Evolutionary conservation across 2,329 filamentous ascomycete species (phyloP), one percentile per base, ranked within the genome.

Genomic region (Aspergillus nomiae): DNA sequence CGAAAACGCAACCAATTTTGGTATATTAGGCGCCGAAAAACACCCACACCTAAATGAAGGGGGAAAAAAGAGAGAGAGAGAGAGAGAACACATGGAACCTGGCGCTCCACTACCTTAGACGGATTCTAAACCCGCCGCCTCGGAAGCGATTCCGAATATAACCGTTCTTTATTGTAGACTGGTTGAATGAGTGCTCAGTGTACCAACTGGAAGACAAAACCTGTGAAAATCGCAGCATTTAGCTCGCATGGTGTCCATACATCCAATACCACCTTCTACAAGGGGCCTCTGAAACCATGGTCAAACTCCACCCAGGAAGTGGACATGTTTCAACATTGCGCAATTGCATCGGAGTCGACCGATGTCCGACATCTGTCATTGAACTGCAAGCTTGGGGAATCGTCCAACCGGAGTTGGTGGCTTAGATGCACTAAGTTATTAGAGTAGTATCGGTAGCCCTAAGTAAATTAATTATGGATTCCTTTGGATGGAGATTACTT

Each of bases 401-500:
- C 32, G 50, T 43, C 65, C 63, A 67, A 67, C 65, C 65, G 65
- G 65, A 62, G 59, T 62, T 59, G 46, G 59, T 65, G 63, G 63
- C 63, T 55, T 36, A 19, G 45, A 38, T 43, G 50, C 60, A 34
- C 65, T 63, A 63, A 32, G 11, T 50, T 36, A 50, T 34, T 58
- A 58, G 43, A 50, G 28, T 50, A 58, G 26, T 24, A 34, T 46
- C 11, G 28, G 21, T 46, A 46, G 32, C 30, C 41, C 38, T 50
- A 45, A 46, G 43, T 48, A 58, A 46, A 45, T 50, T 34, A 46
- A 46, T 26, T 50, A 28, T 58, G n/a, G n/a, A 51, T 61, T 63
- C 34, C 43, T 19, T n/a, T 51, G 51, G 32, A 56, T 50, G 50
- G 56, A 30, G 38, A 30, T 51, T 36, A 1, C 2, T 14, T 26